Evolutionary conservation across 2,329 filamentous ascomycete genomes (phyloP).

Genomic region (Didymellaceae sp.): DNA sequence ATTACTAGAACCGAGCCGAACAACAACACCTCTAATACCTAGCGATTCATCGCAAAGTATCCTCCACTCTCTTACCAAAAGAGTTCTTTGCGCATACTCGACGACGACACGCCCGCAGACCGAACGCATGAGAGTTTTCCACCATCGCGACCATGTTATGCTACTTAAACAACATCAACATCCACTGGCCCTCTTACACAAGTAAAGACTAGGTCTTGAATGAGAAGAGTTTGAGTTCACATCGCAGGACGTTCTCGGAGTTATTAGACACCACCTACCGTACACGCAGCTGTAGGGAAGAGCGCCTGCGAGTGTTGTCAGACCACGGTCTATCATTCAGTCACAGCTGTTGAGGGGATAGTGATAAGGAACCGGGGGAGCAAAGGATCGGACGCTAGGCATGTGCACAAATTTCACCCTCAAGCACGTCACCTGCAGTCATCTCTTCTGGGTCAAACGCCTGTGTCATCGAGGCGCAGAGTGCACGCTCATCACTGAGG

Average conservation of each 20-base stretch:
- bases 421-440: conserved; percentile 30
- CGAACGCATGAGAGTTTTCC: neutral
- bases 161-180: neutral
- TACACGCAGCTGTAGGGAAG: conserved; percentile 4
- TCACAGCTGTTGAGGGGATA: neutral
- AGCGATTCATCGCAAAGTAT: no score
- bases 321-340: neutral
- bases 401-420: conserved; percentile 34
- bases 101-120: neutral
- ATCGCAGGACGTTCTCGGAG: conserved; percentile 2
- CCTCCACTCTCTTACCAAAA: no score
- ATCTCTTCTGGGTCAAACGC: conserved; percentile 28
- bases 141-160: conserved; percentile 1
- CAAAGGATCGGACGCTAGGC: neutral
- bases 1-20: neutral
- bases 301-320: neutral
- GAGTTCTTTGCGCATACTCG: no score
- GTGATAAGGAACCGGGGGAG: neutral
- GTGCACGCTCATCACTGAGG: conserved; percentile 24
- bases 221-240: neutral
- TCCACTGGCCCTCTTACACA: neutral
- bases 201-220: neutral
- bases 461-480: conserved; percentile 23
- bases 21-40: neutral
- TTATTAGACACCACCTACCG: conserved; percentile 11